Conservation (phyloP, 768 basidiomycete genomes). For the Albatrellus ellisii region DNA sequence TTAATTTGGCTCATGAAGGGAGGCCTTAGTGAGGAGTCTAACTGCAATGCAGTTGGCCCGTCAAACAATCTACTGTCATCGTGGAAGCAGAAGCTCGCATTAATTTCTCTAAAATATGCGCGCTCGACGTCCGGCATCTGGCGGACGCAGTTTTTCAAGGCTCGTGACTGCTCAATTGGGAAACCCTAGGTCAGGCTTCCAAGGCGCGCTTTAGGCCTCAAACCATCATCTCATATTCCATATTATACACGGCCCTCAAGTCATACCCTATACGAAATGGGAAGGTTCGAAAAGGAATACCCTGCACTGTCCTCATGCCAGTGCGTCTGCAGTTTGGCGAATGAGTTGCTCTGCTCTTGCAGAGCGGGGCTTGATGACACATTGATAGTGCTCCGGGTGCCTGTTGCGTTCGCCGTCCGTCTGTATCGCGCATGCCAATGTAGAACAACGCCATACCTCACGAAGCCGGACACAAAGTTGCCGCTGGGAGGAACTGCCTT, state of each 20-base stretch:
- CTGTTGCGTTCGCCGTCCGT: conserved; percentile 1
- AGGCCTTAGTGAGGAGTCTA: no score
- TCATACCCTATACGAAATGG: background rate
- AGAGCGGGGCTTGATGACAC: conserved; percentile 15
- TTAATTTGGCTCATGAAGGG: no score
- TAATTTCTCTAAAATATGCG: no score
- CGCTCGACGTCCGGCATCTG: no score
- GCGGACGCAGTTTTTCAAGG: background rate
- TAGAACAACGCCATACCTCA: conserved; percentile 5
- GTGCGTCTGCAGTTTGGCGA: background rate
- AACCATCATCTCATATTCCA: no score
- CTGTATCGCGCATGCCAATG: background rate
- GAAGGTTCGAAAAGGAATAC: background rate
- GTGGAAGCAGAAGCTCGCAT: no score
- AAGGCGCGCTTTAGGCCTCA: background rate
- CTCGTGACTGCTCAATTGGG: background rate
- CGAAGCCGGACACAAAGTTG: conserved; percentile 11
- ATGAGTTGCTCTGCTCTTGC: conserved; percentile 3
- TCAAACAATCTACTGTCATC: no score
- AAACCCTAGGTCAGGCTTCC: background rate
- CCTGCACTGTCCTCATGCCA: background rate
- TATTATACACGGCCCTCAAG: background rate
- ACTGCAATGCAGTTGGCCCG: no score
- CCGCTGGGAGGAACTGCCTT: conserved; percentile 7
- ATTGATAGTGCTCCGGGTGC: conserved; percentile 15